Conservation (phyloP, 352 stramenopile species). For the Phytophthora citricola region DNA sequence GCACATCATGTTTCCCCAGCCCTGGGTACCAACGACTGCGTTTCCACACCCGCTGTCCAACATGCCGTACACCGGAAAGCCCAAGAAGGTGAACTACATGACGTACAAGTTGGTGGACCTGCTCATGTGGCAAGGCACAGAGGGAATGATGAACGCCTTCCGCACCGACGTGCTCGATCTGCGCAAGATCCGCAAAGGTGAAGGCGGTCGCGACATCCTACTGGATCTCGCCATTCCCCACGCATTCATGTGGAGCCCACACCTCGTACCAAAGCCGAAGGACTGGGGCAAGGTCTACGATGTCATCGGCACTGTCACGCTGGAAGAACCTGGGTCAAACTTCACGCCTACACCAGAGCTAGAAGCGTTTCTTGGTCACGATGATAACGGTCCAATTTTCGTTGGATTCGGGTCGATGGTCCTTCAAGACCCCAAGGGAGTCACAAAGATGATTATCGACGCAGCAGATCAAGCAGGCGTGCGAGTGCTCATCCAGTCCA, state of each 20-base stretch:
- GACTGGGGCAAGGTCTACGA: background rate
- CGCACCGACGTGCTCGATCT: conserved; percentile 21
- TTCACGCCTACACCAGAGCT: conserved; percentile 61
- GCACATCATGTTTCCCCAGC: conserved; percentile 94
- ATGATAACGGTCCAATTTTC: conserved; percentile 80
- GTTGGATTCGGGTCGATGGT: conserved; percentile 95
- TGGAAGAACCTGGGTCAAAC: conserved; percentile 37
- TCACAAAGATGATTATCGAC: conserved; percentile 23
- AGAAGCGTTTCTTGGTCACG: conserved; percentile 54
- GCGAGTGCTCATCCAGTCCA: background rate
- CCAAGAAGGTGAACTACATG: background rate
- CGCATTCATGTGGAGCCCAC: background rate
- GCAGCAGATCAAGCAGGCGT: background rate
- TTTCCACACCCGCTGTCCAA: background rate
- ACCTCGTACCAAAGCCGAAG: background rate
- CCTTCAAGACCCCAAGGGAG: conserved; percentile 69
- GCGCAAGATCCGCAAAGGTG: conserved; percentile 61
- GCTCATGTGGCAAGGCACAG: background rate
- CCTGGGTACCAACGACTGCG: conserved; percentile 57
- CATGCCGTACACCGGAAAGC: background rate
- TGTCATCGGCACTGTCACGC: conserved; percentile 22
- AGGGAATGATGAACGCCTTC: background rate
- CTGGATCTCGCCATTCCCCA: conserved; percentile 59
- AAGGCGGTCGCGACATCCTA: conserved; percentile 56
- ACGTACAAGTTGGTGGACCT: background rate